phyloP scores from a whole-genome alignment of 2,329 filamentous ascomycete species.

The Calonectria naviculata region DNA sequence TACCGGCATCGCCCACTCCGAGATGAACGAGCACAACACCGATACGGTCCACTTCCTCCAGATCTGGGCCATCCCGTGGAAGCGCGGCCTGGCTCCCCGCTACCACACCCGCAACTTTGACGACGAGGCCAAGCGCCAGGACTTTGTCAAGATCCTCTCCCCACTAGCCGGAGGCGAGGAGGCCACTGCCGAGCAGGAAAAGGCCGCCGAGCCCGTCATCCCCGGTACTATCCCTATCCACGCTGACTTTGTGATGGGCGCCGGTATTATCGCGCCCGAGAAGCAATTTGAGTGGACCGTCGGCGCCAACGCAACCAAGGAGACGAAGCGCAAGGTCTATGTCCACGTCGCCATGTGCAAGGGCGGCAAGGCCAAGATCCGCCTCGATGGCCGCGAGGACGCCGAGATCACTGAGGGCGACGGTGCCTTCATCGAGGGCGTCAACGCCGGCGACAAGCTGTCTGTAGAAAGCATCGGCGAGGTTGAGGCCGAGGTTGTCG shows the following conservation, averaged over 20 bases:
- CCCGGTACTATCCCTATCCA: slow-evolving; percentile 83
- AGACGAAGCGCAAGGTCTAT: slow-evolving; percentile 77
- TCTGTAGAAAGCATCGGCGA: slow-evolving; percentile 75
- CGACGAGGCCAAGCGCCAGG: slow-evolving; percentile 78
- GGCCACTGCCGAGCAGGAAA: slow-evolving; percentile 72
- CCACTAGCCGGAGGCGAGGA: slow-evolving; percentile 75
- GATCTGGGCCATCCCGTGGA: slow-evolving; percentile 89
- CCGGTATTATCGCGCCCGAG: slow-evolving; percentile 76
- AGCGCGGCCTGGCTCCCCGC: slow-evolving; percentile 74
- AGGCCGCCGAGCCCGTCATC: slow-evolving; percentile 69
- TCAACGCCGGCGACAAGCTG: slow-evolving; percentile 73
- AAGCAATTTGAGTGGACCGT: slow-evolving; percentile 78
- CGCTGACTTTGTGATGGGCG: slow-evolving; percentile 86
- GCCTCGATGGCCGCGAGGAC: slow-evolving; percentile 73
- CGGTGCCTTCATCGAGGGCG: slow-evolving; percentile 78
- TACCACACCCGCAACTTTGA: slow-evolving; percentile 82
- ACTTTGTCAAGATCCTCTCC: slow-evolving; percentile 81
- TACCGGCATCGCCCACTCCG: slow-evolving; percentile 82
- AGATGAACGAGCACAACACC: slow-evolving; percentile 79
- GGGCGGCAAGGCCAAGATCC: slow-evolving; percentile 78
- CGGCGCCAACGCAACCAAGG: slow-evolving; percentile 66
- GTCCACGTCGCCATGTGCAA: slow-evolving; percentile 86
- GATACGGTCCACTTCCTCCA: slow-evolving; percentile 87
- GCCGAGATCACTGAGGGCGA: slow-evolving; percentile 79
- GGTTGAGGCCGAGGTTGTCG: slow-evolving; percentile 75